Percentiles rank a stretch among this genome's conserved stretches.
These are phyloP conservation scores for Apiotrichum porosum DNA, from an alignment of 1,284 basidiomycete species.

Conservation along the genomic window DNA sequence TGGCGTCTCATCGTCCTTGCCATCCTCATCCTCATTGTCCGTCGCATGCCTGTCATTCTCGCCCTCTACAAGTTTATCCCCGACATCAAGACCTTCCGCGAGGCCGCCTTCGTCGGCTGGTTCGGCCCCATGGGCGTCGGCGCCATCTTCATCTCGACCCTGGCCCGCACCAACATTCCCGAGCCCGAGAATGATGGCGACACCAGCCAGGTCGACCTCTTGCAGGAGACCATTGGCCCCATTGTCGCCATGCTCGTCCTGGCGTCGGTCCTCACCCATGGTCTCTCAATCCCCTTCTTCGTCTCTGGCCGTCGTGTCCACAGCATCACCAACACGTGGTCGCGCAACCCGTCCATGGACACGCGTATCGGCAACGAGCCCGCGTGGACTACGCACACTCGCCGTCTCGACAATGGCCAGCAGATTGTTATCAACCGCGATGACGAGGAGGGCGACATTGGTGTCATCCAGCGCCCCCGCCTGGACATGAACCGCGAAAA, in stretches of 20 bases:
- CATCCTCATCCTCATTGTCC: constrained; percentile 68
- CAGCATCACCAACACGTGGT: constrained; percentile 81
- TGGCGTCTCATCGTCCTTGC: constrained; percentile 80
- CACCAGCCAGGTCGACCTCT: constrained; percentile 59
- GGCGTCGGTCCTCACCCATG: constrained; percentile 77
- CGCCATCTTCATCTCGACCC: constrained; percentile 85
- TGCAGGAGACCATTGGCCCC: constrained; percentile 74
- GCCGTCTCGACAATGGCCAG: constrained; percentile 59
- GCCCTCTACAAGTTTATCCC: constrained; percentile 83
- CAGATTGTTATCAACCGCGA: constrained; percentile 81
- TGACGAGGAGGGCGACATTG: constrained; percentile 45
- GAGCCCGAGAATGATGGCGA: constrained; percentile 51
- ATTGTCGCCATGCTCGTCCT: constrained; percentile 89
- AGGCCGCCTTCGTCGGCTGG: constrained; percentile 77
- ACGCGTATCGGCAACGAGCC: constrained; percentile 52
- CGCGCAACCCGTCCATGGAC: constrained; percentile 59
- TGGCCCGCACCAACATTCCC: constrained; percentile 68
- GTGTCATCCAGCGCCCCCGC: constrained; percentile 14
- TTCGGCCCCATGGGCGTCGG: constrained; percentile 83
- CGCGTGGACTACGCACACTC: constrained; percentile 74
- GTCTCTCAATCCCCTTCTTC: constrained; percentile 88
- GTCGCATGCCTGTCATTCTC: constrained; percentile 77
- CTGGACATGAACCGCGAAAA: constrained; percentile 6
- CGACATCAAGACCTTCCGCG: constrained; percentile 81
- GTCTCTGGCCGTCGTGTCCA: constrained; percentile 83